These are phyloP conservation scores for Puccinia brachypodii DNA, from an alignment of 1,284 basidiomycete species.

Conservation along the genomic window DNA sequence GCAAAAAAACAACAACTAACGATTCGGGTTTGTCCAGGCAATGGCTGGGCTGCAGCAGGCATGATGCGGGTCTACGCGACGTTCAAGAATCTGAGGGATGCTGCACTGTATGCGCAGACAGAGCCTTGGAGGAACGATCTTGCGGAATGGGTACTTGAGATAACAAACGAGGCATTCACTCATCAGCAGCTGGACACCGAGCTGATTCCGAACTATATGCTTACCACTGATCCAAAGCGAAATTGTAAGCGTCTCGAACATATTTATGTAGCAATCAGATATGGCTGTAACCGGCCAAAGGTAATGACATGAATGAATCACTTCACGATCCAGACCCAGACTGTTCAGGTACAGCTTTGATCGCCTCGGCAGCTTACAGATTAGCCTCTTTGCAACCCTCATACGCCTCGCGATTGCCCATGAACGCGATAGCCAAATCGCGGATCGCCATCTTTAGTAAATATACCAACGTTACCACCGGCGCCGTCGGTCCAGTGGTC, in stretches of 20 bases:
- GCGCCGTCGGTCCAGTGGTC: slow-evolving; percentile 64
- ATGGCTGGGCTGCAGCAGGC: slow-evolving; percentile 80
- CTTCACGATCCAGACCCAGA: slow-evolving; percentile 14
- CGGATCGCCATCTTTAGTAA: slow-evolving; percentile 60
- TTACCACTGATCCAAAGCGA: background rate
- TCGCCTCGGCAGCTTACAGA: slow-evolving; percentile 75
- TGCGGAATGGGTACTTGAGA: slow-evolving; percentile 7
- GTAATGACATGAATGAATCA: too few relatives aligned
- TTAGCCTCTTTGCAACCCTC: slow-evolving; percentile 64
- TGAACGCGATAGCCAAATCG: slow-evolving; percentile 64
- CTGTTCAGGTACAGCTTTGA: slow-evolving; percentile 64
- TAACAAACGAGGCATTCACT: background rate
- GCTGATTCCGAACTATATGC: slow-evolving; percentile 43
- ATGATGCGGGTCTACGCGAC: slow-evolving; percentile 79
- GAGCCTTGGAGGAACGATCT: slow-evolving; percentile 5
- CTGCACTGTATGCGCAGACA: background rate
- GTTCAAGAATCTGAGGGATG: slow-evolving; percentile 61
- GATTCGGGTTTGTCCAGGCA: slow-evolving; percentile 60
- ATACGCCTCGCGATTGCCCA: slow-evolving; percentile 63
- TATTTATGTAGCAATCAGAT: background rate
- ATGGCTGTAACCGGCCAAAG: too few relatives aligned
- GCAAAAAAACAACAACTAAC: background rate
- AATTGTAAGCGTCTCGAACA: background rate
- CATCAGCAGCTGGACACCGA: slow-evolving; percentile 2
- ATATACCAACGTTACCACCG: slow-evolving; percentile 50